A percentile compares a stretch with the other conserved stretches of the same genome.
These are phyloP conservation scores for Hyphopichia khmerensis DNA, from an alignment of 1,139 yeast genomes.

Conservation along the genomic window DNA sequence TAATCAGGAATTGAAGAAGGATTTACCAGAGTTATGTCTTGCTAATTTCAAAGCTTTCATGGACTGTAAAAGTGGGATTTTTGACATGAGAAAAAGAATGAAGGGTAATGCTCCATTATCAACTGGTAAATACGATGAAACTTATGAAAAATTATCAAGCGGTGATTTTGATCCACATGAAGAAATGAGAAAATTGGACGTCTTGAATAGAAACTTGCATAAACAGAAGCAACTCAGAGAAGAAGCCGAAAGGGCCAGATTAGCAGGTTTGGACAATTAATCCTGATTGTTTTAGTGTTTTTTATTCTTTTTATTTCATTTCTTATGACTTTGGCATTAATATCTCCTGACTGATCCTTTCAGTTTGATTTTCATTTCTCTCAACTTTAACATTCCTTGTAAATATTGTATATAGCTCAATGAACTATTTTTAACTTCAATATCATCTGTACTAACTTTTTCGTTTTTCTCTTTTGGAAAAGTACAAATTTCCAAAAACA, in stretches of 20 bases:
- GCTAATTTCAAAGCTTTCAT: conserved; percentile 82
- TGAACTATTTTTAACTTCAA: too few relatives aligned
- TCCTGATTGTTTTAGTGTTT: background rate
- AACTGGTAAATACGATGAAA: conserved; percentile 88
- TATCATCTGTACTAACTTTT: too few relatives aligned
- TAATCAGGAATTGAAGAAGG: conserved; percentile 70
- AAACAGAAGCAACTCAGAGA: conserved; percentile 25
- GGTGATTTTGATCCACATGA: conserved; percentile 83
- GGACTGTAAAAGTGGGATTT: conserved; percentile 83
- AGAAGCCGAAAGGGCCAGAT: conserved; percentile 14
- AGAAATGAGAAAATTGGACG: conserved; percentile 69
- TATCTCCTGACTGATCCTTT: too few relatives aligned
- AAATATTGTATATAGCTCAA: too few relatives aligned
- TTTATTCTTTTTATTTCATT: background rate
- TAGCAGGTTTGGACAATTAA: conserved; percentile 5
- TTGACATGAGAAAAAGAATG: conserved; percentile 89
- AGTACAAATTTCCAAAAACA: too few relatives aligned
- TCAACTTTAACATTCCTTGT: background rate
- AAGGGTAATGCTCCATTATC: conserved; percentile 93
- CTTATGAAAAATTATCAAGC: conserved; percentile 69
- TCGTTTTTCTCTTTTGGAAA: too few relatives aligned
- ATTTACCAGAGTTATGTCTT: conserved; percentile 84
- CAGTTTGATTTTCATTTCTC: background rate
- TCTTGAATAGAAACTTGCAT: conserved; percentile 49
- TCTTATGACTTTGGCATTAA: too few relatives aligned